Percentiles rank a stretch among this genome's conserved stretches.
Conservation (phyloP, 2,329 filamentous ascomycete species). For the Trichophyton simii region DNA sequence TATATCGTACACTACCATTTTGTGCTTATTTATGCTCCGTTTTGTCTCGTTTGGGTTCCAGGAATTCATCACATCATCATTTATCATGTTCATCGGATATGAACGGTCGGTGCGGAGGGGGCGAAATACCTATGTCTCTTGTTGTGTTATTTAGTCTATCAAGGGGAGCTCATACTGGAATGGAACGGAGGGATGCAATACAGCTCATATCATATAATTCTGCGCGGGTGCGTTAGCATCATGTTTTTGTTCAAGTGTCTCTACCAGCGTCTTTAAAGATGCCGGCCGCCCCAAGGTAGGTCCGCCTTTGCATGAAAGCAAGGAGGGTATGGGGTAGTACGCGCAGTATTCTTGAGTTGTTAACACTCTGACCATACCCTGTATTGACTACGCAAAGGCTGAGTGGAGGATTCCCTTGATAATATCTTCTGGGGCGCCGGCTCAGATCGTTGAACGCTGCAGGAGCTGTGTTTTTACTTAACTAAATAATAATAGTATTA, state of each 20-base stretch:
- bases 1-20: neutral
- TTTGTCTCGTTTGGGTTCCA: neutral
- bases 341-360: neutral
- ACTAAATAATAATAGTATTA: too few species aligned
- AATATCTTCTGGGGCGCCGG: too few species aligned
- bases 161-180: neutral
- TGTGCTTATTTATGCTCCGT: neutral
- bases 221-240: neutral
- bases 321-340: neutral
- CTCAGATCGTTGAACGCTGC: too few species aligned
- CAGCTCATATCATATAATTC: neutral
- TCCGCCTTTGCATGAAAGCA: neutral
- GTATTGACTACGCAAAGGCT: too few species aligned
- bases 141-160: neutral
- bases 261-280: neutral
- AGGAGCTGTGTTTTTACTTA: too few species aligned
- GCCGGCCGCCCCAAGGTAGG: neutral
- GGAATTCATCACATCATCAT: neutral
- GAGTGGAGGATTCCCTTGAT: neutral
- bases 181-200: slow-evolving; percentile 2
- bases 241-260: neutral
- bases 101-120: slow-evolving; percentile 1
- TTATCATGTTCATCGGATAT: slow-evolving; percentile 2
- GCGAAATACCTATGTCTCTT: neutral
- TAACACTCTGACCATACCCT: too few species aligned